Evolutionary conservation across 208 protist genomes (phyloP).

Genomic region (Acanthamoeba lenticulata): DNA sequence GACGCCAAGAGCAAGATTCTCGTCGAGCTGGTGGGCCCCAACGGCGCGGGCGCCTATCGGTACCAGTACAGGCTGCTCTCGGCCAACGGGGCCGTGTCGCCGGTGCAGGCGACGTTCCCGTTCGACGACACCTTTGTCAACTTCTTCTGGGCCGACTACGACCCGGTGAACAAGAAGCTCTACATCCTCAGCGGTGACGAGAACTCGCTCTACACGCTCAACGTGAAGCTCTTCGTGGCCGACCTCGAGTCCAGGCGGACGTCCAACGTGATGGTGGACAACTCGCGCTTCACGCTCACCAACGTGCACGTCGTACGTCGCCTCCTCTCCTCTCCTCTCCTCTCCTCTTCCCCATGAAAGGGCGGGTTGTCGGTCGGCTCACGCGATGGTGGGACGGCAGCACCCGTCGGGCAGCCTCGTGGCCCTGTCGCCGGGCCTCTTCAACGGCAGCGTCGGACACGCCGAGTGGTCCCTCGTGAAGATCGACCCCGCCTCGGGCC

Average conservation of each 20-base stretch:
- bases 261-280: slow-evolving; percentile 27
- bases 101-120: not conserved
- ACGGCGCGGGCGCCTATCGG: not conserved
- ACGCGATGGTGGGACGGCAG: not conserved
- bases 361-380: not conserved
- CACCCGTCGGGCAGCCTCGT: not conserved
- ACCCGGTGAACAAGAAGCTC: not conserved
- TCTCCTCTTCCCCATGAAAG: too few species aligned
- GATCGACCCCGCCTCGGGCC: not conserved
- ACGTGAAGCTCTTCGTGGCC: slow-evolving; percentile 19
- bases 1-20: not conserved
- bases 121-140: slow-evolving; percentile 55
- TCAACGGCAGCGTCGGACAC: not conserved
- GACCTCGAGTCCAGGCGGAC: not conserved
- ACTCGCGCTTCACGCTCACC: slow-evolving; percentile 23
- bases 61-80: slow-evolving; percentile 39
- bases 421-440: slow-evolving; percentile 16
- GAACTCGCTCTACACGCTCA: slow-evolving; percentile 12
- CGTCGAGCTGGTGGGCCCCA: slow-evolving; percentile 19
- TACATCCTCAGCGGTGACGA: slow-evolving; percentile 45
- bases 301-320: not conserved
- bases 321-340: too few species aligned
- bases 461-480: not conserved
- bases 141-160: slow-evolving; percentile 61
- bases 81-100: not conserved